These are phyloP conservation scores for Corylus avellana DNA, from an alignment of 306 rosid genomes.

Conservation along the genomic window DNA sequence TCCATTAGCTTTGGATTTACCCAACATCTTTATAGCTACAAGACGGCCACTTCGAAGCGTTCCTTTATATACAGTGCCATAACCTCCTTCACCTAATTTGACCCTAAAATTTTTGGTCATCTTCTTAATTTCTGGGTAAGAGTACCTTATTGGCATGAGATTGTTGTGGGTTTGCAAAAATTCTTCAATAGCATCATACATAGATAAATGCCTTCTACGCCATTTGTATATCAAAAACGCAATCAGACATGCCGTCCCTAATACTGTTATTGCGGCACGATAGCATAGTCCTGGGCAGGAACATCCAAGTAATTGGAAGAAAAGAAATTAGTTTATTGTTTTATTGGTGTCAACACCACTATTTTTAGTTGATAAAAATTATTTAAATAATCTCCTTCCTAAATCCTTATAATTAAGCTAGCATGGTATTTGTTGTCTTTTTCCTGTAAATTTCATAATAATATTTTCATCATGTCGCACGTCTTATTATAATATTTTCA, in stretches of 20 bases:
- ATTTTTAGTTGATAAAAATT: no score
- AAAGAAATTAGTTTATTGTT: no score
- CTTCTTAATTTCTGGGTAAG: not conserved
- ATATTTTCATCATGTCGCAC: no score
- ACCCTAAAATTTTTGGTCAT: not conserved
- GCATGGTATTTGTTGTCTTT: no score
- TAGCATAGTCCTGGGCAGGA: not conserved
- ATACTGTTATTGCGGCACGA: not conserved
- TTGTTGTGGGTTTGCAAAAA: not conserved
- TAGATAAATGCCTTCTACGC: not conserved
- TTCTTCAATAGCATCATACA: not conserved
- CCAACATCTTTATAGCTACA: not conserved
- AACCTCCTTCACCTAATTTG: not conserved
- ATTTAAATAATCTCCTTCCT: no score
- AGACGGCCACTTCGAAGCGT: not conserved
- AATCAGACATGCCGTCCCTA: not conserved
- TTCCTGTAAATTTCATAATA: no score
- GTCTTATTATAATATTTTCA: no score
- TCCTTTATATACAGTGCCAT: not conserved
- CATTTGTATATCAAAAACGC: not conserved
- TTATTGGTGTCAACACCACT: not conserved
- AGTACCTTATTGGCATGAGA: not conserved
- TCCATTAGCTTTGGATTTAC: not conserved
- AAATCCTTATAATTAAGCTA: no score
- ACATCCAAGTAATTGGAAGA: no score